These are phyloP conservation scores for Ceratocystis lukuohia DNA, from an alignment of 2,329 filamentous ascomycete genomes.

Conservation along the genomic window DNA sequence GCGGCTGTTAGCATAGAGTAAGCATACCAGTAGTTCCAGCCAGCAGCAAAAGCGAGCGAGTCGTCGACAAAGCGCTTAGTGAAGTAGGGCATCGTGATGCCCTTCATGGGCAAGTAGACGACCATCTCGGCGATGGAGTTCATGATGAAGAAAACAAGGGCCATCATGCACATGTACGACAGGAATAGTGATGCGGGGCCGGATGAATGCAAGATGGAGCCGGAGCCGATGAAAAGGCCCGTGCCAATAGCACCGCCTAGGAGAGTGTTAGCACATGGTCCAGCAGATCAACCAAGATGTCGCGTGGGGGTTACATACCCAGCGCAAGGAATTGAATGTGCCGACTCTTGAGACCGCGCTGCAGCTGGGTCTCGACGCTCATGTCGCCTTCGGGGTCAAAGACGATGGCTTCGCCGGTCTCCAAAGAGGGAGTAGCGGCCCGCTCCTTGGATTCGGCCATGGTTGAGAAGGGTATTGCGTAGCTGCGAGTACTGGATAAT, in stretches of 20 bases:
- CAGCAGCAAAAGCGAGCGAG: slow-evolving; percentile 42
- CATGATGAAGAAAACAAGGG: slow-evolving; percentile 41
- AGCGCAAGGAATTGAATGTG: slow-evolving; percentile 49
- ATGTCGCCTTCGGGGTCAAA: slow-evolving; percentile 20
- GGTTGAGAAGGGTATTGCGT: neutral
- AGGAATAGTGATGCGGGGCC: slow-evolving; percentile 58
- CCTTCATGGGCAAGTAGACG: slow-evolving; percentile 41
- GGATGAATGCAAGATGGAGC: slow-evolving; percentile 39
- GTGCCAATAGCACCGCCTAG: slow-evolving; percentile 45
- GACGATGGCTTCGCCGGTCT: slow-evolving; percentile 1
- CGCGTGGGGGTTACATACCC: slow-evolving; percentile 24
- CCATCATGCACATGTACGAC: slow-evolving; percentile 47
- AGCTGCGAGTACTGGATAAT: neutral
- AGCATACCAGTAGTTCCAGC: slow-evolving; percentile 51
- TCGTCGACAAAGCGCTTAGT: slow-evolving; percentile 42
- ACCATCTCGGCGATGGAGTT: slow-evolving; percentile 43
- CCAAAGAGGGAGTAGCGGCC: neutral
- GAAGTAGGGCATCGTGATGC: slow-evolving; percentile 44
- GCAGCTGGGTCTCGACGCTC: slow-evolving; percentile 31
- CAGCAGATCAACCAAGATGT: neutral
- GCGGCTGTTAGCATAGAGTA: slow-evolving; percentile 45
- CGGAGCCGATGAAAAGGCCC: slow-evolving; percentile 50
- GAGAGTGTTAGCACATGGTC: neutral
- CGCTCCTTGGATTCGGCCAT: slow-evolving; percentile 4
- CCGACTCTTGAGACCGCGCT: slow-evolving; percentile 44